phyloP scores from a whole-genome alignment of 768 basidiomycete genomes.

The Lactarius tabidus region DNA sequence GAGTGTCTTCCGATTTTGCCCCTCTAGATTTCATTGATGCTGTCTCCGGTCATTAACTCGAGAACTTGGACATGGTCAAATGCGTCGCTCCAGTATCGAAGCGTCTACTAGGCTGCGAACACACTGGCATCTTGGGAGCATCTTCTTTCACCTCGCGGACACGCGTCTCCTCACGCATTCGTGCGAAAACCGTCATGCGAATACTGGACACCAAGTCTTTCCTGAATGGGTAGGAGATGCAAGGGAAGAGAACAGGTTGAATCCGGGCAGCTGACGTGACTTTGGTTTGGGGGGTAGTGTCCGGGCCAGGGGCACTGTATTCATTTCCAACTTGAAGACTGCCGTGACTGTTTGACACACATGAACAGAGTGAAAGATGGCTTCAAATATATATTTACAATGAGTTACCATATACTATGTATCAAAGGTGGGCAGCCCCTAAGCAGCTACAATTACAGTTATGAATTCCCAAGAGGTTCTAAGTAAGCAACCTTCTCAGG shows the following conservation, averaged over 20 bases:
- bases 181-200: conserved; percentile 59
- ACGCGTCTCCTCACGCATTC: conserved; percentile 60
- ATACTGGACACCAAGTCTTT: conserved; percentile 52
- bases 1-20: conserved; percentile 5
- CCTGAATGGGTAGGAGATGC: conserved; percentile 57
- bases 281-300: conserved; percentile 26
- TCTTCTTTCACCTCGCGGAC: conserved; percentile 68
- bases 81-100: conserved; percentile 31
- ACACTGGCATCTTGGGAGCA: conserved; percentile 36
- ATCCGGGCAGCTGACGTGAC: conserved; percentile 42
- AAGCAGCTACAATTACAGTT: too few relatives aligned
- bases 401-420: too few relatives aligned
- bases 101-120: conserved; percentile 33
- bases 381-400: too few relatives aligned
- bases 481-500: too few relatives aligned
- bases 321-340: too few relatives aligned
- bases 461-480: too few relatives aligned
- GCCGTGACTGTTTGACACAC: too few relatives aligned
- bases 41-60: conserved; percentile 28
- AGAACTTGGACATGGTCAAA: conserved; percentile 26
- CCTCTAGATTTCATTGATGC: not conserved
- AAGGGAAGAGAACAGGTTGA: conserved; percentile 53
- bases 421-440: too few relatives aligned
- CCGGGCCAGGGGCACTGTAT: conserved; percentile 15
- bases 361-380: too few relatives aligned